Percentiles rank a stretch among this genome's conserved stretches.
Evolutionary conservation across 1,284 basidiomycete genomes (phyloP).

Genomic region (Wallemia hederae): DNA sequence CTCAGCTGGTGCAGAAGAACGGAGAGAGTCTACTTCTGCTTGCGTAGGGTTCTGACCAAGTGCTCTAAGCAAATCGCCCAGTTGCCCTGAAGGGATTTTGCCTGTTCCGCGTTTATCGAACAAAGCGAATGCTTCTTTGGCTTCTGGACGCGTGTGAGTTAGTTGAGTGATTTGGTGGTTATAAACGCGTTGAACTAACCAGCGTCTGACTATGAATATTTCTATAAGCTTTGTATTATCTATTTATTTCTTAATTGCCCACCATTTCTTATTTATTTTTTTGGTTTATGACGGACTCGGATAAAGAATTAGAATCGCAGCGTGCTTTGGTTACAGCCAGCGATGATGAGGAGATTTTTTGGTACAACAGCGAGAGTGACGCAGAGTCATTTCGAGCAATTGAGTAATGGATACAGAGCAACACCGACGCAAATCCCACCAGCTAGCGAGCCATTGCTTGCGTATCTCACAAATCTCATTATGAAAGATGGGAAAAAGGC

Average conservation of each 20-base stretch:
- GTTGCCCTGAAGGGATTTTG: constrained; percentile 51
- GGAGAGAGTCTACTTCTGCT: constrained; percentile 66
- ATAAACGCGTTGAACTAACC: neutral
- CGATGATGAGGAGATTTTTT: neutral
- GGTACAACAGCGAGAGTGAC: neutral
- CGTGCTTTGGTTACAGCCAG: too few species aligned
- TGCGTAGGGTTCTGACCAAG: constrained; percentile 96
- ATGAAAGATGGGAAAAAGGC: neutral
- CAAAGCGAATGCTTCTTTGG: constrained; percentile 86
- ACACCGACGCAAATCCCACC: neutral
- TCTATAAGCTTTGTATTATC: neutral
- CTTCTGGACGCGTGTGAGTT: constrained; percentile 28
- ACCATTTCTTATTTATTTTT: neutral
- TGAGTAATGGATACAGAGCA: neutral
- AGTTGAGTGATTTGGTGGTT: neutral
- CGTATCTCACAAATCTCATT: neutral
- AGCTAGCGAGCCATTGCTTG: neutral
- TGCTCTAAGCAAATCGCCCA: constrained; percentile 83
- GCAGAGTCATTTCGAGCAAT: neutral
- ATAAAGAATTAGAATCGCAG: too few species aligned
- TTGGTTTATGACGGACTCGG: too few species aligned
- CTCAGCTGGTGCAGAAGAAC: constrained; percentile 39
- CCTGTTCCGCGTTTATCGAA: constrained; percentile 93
- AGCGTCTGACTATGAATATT: neutral
- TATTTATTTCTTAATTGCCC: neutral